Evolutionary conservation across 106 monocot species (phyloP).

Genomic region (Alisma plantagoaquatica): DNA sequence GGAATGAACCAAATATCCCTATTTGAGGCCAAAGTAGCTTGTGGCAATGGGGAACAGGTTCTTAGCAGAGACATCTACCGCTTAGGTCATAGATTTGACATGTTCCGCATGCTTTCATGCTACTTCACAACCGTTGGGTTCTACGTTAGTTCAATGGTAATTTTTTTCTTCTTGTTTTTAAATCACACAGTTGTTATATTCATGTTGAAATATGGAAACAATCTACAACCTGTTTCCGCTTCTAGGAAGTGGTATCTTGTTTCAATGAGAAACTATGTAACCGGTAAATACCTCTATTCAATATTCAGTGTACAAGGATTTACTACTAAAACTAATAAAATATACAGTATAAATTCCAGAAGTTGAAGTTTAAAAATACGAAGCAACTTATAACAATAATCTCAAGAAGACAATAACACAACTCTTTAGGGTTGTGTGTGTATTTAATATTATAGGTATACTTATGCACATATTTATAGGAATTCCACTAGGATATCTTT

Average conservation of each 20-base stretch:
- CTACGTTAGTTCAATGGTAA: conserved; percentile 97
- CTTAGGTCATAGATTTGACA: conserved; percentile 90
- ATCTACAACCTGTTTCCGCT: not conserved
- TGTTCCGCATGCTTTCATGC: conserved; percentile 97
- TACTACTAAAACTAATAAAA: too few relatives aligned
- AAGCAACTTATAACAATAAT: too few relatives aligned
- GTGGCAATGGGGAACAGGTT: conserved; percentile 94
- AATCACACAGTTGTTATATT: not conserved
- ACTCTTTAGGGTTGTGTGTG: too few relatives aligned
- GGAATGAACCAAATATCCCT: conserved; percentile 98
- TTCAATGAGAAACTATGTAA: not conserved
- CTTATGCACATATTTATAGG: too few relatives aligned
- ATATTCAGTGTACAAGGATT: too few relatives aligned
- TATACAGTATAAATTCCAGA: too few relatives aligned
- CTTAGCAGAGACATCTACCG: conserved; percentile 96
- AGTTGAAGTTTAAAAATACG: too few relatives aligned
- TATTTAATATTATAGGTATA: too few relatives aligned
- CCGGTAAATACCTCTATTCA: too few relatives aligned
- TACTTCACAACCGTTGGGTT: conserved; percentile 96
- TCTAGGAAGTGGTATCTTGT: not conserved
- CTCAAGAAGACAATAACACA: too few relatives aligned
- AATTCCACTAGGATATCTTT: too few relatives aligned
- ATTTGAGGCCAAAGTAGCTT: conserved; percentile 97
- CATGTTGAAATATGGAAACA: not conserved
- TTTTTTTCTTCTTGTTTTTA: not conserved